Evolutionary conservation across 1,139 yeast genomes (phyloP).

Genomic region (Petasospora rhodanensis): DNA sequence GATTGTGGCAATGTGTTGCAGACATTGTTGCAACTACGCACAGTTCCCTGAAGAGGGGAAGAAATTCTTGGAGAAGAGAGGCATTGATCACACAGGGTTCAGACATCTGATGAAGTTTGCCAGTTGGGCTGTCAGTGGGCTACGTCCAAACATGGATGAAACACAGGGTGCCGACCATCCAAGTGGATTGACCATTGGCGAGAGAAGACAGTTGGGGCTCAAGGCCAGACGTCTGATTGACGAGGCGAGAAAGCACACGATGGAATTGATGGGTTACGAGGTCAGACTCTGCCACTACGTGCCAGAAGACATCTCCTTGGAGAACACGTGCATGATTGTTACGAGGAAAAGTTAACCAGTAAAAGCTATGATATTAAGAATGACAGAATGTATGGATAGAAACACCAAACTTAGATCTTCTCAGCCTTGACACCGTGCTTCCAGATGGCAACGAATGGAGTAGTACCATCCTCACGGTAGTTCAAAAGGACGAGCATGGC

Average conservation of each 20-base stretch:
- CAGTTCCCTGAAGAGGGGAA: constrained; percentile 14
- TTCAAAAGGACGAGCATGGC: constrained; percentile 96
- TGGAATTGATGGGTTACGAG: constrained; percentile 31
- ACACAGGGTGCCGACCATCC: constrained; percentile 37
- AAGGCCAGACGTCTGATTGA: constrained; percentile 70
- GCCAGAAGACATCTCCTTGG: constrained; percentile 53
- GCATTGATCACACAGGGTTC: constrained; percentile 41
- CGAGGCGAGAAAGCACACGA: constrained; percentile 51
- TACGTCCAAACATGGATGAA: constrained; percentile 35
- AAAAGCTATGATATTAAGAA: background rate
- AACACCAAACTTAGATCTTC: constrained; percentile 62
- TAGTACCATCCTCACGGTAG: constrained; percentile 99
- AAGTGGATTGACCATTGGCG: constrained; percentile 38
- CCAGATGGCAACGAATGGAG: constrained; percentile 98
- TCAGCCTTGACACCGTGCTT: constrained; percentile 91
- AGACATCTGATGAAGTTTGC: constrained; percentile 55
- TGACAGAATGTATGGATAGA: background rate
- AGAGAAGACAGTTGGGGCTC: constrained; percentile 58
- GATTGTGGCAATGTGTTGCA: constrained; percentile 89
- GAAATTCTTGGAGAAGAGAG: constrained; percentile 23
- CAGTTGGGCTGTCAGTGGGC: constrained; percentile 86
- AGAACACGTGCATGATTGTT: constrained; percentile 59
- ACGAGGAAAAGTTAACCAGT: constrained; percentile 3
- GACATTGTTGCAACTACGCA: constrained; percentile 63
- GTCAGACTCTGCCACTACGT: constrained; percentile 59